A percentile compares a stretch with the other conserved stretches of the same genome.
These are phyloP conservation scores for Wickerhamiella kurtzmanii DNA, from an alignment of 805 yeast species.

Conservation along the genomic window DNA sequence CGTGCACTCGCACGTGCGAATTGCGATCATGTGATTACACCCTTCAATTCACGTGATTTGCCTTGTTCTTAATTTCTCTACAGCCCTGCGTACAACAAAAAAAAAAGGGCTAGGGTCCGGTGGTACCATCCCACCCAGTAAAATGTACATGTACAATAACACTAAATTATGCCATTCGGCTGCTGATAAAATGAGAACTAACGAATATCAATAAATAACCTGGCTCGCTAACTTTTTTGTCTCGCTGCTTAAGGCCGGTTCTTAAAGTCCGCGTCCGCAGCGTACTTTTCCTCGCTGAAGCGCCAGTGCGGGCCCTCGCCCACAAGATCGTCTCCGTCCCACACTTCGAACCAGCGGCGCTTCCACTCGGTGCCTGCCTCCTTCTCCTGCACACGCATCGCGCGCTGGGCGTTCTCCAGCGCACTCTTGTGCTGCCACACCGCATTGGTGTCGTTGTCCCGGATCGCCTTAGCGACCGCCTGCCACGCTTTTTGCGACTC, in stretches of 20 bases:
- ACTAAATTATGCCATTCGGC: no score
- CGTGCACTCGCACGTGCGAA: no score
- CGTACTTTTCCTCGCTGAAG: constrained; percentile 19
- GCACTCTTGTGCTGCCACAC: constrained; percentile 63
- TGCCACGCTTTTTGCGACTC: constrained; percentile 87
- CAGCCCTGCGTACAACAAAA: no score
- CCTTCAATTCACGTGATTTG: no score
- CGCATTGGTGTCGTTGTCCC: constrained; percentile 55
- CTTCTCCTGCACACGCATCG: constrained; percentile 56
- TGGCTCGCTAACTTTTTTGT: not conserved
- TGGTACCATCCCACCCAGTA: no score
- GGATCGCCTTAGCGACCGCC: constrained; percentile 78
- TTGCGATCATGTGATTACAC: no score
- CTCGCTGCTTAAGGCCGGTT: constrained; percentile 2
- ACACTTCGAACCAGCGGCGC: constrained; percentile 60
- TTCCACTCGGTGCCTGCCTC: constrained; percentile 57
- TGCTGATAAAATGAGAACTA: not conserved
- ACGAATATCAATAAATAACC: not conserved
- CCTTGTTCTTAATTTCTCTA: no score
- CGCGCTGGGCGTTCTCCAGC: constrained; percentile 79
- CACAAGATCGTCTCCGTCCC: constrained; percentile 11
- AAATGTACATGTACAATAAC: no score
- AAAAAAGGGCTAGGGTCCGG: no score
- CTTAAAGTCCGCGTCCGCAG: constrained; percentile 18
- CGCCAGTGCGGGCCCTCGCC: constrained; percentile 15